Conservation (phyloP, 139 green algal genomes). For the Chloropicon primus region DNA sequence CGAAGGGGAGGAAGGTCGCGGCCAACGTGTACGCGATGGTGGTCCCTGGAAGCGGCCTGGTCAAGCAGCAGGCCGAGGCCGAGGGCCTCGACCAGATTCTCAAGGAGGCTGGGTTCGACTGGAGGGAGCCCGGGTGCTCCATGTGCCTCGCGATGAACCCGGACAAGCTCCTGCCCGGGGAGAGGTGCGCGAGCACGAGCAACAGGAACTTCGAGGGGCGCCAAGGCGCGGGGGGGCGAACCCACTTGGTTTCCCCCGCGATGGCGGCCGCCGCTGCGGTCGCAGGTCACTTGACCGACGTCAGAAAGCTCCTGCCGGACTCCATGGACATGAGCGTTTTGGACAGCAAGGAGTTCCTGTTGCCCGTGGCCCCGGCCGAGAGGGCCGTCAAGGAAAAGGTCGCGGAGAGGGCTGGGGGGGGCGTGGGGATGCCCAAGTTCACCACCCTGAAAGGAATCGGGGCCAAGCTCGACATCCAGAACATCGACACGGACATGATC, state of each 20-base stretch:
- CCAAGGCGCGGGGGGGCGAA: conserved; percentile 27
- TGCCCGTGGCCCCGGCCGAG: neutral
- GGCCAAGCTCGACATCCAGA: conserved; percentile 45
- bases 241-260: conserved; percentile 25
- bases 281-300: conserved; percentile 20
- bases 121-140: conserved; percentile 26
- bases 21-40: conserved; percentile 26
- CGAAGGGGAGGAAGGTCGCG: conserved; percentile 22
- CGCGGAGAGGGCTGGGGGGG: neutral
- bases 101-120: conserved; percentile 32
- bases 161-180: conserved; percentile 23
- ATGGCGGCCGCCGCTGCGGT: conserved; percentile 30
- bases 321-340: neutral
- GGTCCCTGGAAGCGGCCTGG: conserved; percentile 25
- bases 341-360: conserved; percentile 4
- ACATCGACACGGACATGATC: conserved; percentile 96
- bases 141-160: conserved; percentile 37
- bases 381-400: neutral
- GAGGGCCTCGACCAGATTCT: conserved; percentile 31
- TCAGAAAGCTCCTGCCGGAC: conserved; percentile 12
- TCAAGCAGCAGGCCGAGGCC: conserved; percentile 27
- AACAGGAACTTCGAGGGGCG: conserved; percentile 36
- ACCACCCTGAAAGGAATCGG: conserved; percentile 21
- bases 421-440: conserved; percentile 21
- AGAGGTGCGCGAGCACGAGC: conserved; percentile 28